These are phyloP conservation scores for Pholiota molesta DNA, from an alignment of 768 basidiomycete species.

Conservation along the genomic window DNA sequence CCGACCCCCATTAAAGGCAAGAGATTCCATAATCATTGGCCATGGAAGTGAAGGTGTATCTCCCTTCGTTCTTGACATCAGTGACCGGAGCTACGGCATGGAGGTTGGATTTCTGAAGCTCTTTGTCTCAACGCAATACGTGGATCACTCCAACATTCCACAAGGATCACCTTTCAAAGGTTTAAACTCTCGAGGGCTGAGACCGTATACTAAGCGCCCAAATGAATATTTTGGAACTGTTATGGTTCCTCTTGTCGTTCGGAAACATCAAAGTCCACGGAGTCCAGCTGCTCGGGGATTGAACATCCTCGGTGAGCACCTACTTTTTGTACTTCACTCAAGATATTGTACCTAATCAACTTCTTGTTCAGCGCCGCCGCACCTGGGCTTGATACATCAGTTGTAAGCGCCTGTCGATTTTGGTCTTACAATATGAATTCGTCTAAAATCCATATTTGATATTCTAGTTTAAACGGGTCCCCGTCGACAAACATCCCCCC, in stretches of 20 bases:
- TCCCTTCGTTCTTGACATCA: background rate
- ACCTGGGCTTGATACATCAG: too few relatives aligned
- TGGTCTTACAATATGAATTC: too few relatives aligned
- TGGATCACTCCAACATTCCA: constrained; percentile 10
- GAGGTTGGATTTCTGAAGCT: constrained; percentile 21
- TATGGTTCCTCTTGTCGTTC: background rate
- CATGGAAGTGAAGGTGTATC: background rate
- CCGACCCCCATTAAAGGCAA: background rate
- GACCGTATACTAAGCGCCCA: background rate
- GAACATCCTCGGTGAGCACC: too few relatives aligned
- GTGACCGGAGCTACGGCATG: background rate
- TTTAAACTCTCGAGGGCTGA: background rate
- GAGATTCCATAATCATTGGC: background rate
- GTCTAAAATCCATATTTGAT: too few relatives aligned
- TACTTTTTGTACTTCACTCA: too few relatives aligned
- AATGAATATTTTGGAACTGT: background rate
- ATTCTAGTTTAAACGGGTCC: too few relatives aligned
- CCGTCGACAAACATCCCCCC: too few relatives aligned
- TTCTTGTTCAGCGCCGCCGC: too few relatives aligned
- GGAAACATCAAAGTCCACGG: background rate
- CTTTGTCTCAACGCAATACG: constrained; percentile 10
- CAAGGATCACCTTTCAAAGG: constrained; percentile 8
- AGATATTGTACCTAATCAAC: too few relatives aligned
- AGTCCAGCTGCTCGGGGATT: too few relatives aligned
- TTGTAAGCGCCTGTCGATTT: too few relatives aligned